Percentiles rank a stretch among this genome's conserved stretches.
Conservation (phyloP, 108 stramenopile genomes). For the Chaetoceros muelleri region DNA sequence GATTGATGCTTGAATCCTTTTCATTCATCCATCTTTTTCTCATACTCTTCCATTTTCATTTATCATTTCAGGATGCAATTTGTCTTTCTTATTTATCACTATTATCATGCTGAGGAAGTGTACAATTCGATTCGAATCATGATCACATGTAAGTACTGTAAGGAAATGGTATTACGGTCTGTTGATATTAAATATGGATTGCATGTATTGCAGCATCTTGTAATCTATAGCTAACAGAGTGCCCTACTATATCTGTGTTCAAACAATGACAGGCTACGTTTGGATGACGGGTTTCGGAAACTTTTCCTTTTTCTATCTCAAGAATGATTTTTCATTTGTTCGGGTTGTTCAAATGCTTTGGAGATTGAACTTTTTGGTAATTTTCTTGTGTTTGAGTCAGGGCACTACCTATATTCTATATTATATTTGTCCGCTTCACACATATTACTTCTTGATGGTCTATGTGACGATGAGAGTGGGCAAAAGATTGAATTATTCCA, state of each 20-base stretch:
- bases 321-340: slow-evolving; percentile 80
- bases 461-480: slow-evolving; percentile 82
- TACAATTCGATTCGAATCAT: slow-evolving; percentile 95
- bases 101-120: slow-evolving; percentile 90
- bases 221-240: slow-evolving; percentile 42
- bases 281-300: slow-evolving; percentile 99
- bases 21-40: not conserved
- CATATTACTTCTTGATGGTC: slow-evolving; percentile 95
- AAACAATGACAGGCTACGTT: too few relatives aligned
- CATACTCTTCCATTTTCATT: too few relatives aligned
- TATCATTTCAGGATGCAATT: too few relatives aligned
- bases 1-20: not conserved
- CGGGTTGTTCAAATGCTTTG: slow-evolving; percentile 95
- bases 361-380: slow-evolving; percentile 93
- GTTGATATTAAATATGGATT: too few relatives aligned
- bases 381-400: slow-evolving; percentile 84
- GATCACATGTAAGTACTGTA: too few relatives aligned
- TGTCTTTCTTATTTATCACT: slow-evolving; percentile 95
- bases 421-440: slow-evolving; percentile 97
- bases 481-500: slow-evolving; percentile 68
- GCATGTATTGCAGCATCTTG: slow-evolving; percentile 55
- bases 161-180: too few relatives aligned
- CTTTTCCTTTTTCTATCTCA: slow-evolving; percentile 91
- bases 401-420: slow-evolving; percentile 96
- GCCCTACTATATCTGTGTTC: slow-evolving; percentile 43